These are phyloP conservation scores for Rosa hybrid DNA, from an alignment of 331 rosid genomes.

Conservation along the genomic window DNA sequence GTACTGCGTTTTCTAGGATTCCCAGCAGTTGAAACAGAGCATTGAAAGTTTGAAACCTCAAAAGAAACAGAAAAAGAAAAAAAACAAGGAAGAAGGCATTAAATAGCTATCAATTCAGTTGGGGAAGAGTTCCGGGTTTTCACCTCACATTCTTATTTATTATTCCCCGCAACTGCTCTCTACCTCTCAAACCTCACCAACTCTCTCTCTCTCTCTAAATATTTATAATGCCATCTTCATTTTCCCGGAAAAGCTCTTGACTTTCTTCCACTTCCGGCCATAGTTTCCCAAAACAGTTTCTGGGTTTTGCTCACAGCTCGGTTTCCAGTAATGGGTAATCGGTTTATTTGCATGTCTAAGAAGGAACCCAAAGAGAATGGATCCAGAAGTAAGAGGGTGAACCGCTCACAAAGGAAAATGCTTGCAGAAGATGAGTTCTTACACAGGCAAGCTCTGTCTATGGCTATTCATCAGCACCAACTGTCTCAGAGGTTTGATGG, in stretches of 20 bases:
- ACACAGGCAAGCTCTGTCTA: slow-evolving; percentile 88
- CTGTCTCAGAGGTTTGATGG: slow-evolving; percentile 96
- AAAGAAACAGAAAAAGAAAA: background rate
- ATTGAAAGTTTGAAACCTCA: background rate
- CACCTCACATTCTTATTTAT: slow-evolving; percentile 8
- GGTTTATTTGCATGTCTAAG: slow-evolving; percentile 79
- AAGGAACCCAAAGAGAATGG: slow-evolving; percentile 75
- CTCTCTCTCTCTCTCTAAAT: background rate
- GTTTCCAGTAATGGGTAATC: slow-evolving; percentile 67
- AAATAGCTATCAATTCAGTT: slow-evolving; percentile 3
- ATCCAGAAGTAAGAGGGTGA: slow-evolving; percentile 85
- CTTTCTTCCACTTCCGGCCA: background rate
- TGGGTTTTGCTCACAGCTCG: slow-evolving; percentile 27
- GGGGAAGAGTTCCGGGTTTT: background rate
- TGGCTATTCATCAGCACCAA: slow-evolving; percentile 93
- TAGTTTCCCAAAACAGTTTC: background rate
- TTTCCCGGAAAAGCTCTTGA: slow-evolving; percentile 17
- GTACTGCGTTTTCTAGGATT: background rate
- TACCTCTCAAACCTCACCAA: slow-evolving; percentile 5
- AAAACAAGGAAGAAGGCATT: background rate
- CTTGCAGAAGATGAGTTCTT: slow-evolving; percentile 79
- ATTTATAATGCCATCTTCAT: slow-evolving; percentile 6
- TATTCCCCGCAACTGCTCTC: slow-evolving; percentile 7
- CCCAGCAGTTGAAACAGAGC: background rate
- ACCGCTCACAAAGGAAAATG: slow-evolving; percentile 85